A percentile compares a stretch with the other conserved stretches of the same genome.
Evolutionary conservation across 2,329 filamentous ascomycete species (phyloP).

Genomic region (Fusarium buharicum): DNA sequence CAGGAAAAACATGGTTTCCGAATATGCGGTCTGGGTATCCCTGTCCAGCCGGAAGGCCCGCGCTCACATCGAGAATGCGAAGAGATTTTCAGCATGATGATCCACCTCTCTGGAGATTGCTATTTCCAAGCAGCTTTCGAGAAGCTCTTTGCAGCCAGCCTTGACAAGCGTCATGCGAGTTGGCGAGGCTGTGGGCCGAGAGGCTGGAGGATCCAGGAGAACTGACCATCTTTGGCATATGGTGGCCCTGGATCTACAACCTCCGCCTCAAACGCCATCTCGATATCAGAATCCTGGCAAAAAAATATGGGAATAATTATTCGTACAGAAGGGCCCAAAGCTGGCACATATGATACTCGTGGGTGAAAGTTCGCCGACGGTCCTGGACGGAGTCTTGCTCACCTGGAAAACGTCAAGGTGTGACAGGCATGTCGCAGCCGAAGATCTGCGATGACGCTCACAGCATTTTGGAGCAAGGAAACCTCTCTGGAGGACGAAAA

Average conservation of each 20-base stretch:
- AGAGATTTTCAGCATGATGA: constrained; percentile 41
- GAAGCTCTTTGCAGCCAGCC: constrained; percentile 22
- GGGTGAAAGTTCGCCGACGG: constrained; percentile 11
- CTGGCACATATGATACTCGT: constrained; percentile 22
- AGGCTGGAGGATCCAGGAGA: constrained; percentile 23
- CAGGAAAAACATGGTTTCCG: constrained; percentile 31
- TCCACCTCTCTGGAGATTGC: constrained; percentile 42
- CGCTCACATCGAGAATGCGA: constrained; percentile 30
- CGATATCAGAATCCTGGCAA: constrained; percentile 29
- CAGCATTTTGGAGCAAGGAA: constrained; percentile 24
- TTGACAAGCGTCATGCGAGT: constrained; percentile 30
- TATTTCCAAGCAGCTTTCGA: constrained; percentile 33
- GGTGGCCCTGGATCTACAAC: constrained; percentile 15
- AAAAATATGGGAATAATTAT: constrained; percentile 19
- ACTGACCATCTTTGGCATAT: constrained; percentile 27
- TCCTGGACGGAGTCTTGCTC: constrained; percentile 26
- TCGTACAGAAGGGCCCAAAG: constrained; percentile 14
- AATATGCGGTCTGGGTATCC: constrained; percentile 45
- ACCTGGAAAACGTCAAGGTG: constrained; percentile 31
- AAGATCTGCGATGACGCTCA: constrained; percentile 32
- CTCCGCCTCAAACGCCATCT: constrained; percentile 25
- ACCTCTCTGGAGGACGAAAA: constrained; percentile 19
- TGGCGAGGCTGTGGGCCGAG: constrained; percentile 35
- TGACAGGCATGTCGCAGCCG: constrained; percentile 38
- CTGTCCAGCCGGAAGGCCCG: constrained; percentile 34